Evolutionary conservation across 169 alveolate genomes (phyloP).

Genomic region (Toxoplasma gondii): DNA sequence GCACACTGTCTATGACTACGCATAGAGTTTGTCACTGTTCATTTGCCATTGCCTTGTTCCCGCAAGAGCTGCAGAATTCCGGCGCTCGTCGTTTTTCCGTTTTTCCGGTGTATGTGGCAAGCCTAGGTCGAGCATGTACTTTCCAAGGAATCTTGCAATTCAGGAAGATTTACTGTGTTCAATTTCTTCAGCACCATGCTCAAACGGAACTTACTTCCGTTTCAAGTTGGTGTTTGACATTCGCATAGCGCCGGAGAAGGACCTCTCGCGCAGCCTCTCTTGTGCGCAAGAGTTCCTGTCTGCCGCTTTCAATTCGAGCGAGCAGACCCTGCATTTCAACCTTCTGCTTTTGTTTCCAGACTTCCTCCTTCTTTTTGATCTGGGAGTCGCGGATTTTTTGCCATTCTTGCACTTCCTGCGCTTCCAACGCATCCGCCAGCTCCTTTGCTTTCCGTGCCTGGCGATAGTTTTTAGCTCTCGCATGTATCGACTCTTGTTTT

Average conservation of each 20-base stretch:
- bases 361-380: constrained; percentile 11
- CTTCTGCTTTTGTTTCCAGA: neutral
- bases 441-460: neutral
- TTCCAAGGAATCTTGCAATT: too few relatives aligned
- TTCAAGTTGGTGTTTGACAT: constrained; percentile 13
- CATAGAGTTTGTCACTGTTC: too few relatives aligned
- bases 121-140: too few relatives aligned
- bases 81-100: too few relatives aligned
- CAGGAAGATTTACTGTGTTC: too few relatives aligned
- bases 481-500: neutral
- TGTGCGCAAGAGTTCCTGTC: neutral
- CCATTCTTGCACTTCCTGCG: neutral
- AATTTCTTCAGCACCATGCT: too few relatives aligned
- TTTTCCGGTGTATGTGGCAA: too few relatives aligned
- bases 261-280: constrained; percentile 4
- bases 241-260: neutral
- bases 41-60: too few relatives aligned
- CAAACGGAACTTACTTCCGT: neutral
- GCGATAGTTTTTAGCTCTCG: neutral
- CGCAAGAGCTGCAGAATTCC: too few relatives aligned
- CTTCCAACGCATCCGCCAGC: neutral
- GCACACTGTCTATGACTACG: too few relatives aligned
- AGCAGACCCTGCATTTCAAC: constrained; percentile 20
- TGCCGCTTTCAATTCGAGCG: constrained; percentile 18
- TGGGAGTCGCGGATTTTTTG: neutral